Evolutionary conservation across 306 rosid genomes (phyloP), one percentile per base, ranked within the genome.

Genomic region (Echinosophora koreensis): DNA sequence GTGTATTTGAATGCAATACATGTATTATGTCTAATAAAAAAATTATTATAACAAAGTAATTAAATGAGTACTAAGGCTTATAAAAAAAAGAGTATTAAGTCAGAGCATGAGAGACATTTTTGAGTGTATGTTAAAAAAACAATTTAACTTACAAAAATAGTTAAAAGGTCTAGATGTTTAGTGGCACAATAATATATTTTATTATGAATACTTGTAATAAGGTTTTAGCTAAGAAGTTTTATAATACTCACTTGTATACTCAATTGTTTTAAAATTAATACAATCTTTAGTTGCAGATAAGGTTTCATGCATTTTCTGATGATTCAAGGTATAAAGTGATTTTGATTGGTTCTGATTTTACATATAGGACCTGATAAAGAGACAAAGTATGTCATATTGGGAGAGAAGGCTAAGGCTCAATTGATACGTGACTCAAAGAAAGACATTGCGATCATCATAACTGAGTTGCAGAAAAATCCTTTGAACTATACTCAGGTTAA

Each of bases 351-450:
- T 66, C 30, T 14, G 3, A 17, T 54, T 12, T 22, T 22, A 22
- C 22, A 10, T 66, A 13, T 63, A 92, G 99, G 99, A 60, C 96
- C 97, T 72, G 97, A 92, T 22, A 90, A 88, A 68, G 92, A 88
- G 85, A 60, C 89, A 34, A 92, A 89, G 62, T 95, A 95, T 71
- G 97, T 89, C 46, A 27, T 95, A 71, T 79, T 95, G 97, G 99
- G 97, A 64, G 99, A 95, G 85, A 95, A 95, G 77, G 97, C 97
- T 14, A 95, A 92, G 84, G 97, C 90, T 50, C 99, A 95, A 59
- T 70, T 95, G 86, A 9, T 88, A 4, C 97, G 99, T 83, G 99
- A 92, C 86, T 95, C 97, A 30, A 92, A 86, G 91, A 82, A 92
- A 50, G 44, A 91, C 69, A 92, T 95, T 69, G 84, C 14, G 71